Evolutionary conservation across 495 filamentous ascomycete genomes (phyloP).

Genomic region (Neurospora sublineolata): DNA sequence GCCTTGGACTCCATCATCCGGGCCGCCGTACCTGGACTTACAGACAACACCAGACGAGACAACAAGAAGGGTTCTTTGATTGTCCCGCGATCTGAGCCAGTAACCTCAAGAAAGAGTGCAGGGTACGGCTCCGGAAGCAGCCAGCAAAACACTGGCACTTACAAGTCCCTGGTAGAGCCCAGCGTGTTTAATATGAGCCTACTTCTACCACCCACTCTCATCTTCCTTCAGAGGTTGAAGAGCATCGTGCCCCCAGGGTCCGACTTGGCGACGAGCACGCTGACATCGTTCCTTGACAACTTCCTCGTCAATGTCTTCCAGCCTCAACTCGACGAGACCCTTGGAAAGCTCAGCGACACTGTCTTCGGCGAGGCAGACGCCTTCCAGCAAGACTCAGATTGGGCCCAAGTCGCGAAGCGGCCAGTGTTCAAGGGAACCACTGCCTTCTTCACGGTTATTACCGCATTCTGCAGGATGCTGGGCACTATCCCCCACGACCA

Average conservation of each 20-base stretch:
- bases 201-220: constrained; percentile 82
- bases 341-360: constrained; percentile 74
- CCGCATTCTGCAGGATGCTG: constrained; percentile 86
- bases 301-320: constrained; percentile 97
- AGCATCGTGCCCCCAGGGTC: constrained; percentile 77
- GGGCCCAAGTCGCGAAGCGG: constrained; percentile 60
- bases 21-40: constrained; percentile 82
- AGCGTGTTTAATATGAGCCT: constrained; percentile 97
- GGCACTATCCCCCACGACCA: constrained; percentile 93
- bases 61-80: constrained; percentile 30
- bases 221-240: constrained; percentile 84
- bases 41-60: constrained; percentile 59
- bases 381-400: constrained; percentile 78
- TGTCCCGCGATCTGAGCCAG: constrained; percentile 21
- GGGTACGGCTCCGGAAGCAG: constrained; percentile 1
- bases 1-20: constrained; percentile 84
- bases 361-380: constrained; percentile 75
- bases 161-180: constrained; percentile 67
- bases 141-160: constrained; percentile 47
- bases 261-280: constrained; percentile 72
- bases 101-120: constrained; percentile 21
- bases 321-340: constrained; percentile 89
- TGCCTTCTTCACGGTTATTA: constrained; percentile 76
- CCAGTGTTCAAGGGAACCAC: constrained; percentile 91
- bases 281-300: constrained; percentile 95